Conservation (phyloP, 202 grass and related monocot species). For the Hordeum pubiflorum region DNA sequence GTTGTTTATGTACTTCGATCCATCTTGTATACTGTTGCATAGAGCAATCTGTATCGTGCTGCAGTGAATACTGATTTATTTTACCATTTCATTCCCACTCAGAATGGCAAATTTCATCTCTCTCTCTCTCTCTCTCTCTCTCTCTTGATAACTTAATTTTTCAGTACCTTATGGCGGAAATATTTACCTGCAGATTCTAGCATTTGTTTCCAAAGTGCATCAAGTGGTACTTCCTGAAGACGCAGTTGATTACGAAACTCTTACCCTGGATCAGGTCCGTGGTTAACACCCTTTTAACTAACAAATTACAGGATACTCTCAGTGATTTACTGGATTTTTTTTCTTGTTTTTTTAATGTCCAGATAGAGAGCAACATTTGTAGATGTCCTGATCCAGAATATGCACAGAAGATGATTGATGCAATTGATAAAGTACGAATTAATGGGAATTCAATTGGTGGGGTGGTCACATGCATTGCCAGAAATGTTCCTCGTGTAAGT, state of each 20-base stretch:
- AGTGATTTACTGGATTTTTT: slow-evolving; percentile 16
- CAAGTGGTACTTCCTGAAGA: slow-evolving; percentile 83
- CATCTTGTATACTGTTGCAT: not conserved
- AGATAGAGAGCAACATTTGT: slow-evolving; percentile 96
- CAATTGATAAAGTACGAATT: slow-evolving; percentile 76
- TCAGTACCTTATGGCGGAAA: slow-evolving; percentile 1
- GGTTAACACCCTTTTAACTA: slow-evolving; percentile 11
- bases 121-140: not conserved
- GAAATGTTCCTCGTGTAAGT: slow-evolving; percentile 94
- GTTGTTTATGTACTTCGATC: not conserved
- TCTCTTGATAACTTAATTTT: not conserved
- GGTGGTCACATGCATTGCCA: slow-evolving; percentile 89
- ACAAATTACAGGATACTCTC: slow-evolving; percentile 4
- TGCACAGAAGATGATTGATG: slow-evolving; percentile 93
- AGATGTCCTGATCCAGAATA: slow-evolving; percentile 95
- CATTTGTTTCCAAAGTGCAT: slow-evolving; percentile 97
- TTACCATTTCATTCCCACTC: not conserved
- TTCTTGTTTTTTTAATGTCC: slow-evolving; percentile 28
- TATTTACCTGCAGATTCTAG: slow-evolving; percentile 53
- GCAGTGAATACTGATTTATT: not conserved
- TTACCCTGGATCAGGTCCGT: slow-evolving; percentile 74
- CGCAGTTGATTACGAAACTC: slow-evolving; percentile 64
- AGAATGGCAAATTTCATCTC: not conserved
- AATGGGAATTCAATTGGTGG: slow-evolving; percentile 89
- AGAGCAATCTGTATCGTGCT: not conserved